Percentiles rank a stretch among this genome's conserved stretches.
These are phyloP conservation scores for Dunaliella sp. DNA, from an alignment of 139 green algal genomes.

Conservation along the genomic window DNA sequence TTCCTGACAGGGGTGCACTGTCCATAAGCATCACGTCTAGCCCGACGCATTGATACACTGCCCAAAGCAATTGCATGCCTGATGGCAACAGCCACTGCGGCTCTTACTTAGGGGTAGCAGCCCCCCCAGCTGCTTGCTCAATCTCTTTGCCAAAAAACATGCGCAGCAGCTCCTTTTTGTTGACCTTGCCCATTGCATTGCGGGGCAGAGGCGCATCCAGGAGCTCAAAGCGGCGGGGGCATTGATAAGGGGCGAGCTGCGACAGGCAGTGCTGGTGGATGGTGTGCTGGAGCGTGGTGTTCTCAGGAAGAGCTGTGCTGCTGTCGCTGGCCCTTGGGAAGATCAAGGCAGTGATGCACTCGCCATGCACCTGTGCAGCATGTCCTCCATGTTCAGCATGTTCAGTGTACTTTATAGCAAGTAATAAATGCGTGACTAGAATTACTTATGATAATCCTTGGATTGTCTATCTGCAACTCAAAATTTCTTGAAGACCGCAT, in stretches of 20 bases:
- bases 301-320: too few species aligned
- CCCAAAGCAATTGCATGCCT: too few species aligned
- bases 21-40: too few species aligned
- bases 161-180: conserved; percentile 12
- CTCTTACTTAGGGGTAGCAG: too few species aligned
- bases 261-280: conserved; percentile 33
- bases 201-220: conserved; percentile 70
- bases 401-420: not conserved
- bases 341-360: conserved; percentile 69
- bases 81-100: too few species aligned
- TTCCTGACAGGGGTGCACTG: too few species aligned
- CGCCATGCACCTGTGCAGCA: conserved; percentile 58
- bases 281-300: conserved; percentile 2
- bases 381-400: too few species aligned
- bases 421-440: not conserved
- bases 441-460: not conserved
- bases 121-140: too few species aligned
- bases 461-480: not conserved
- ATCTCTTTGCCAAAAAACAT: not conserved
- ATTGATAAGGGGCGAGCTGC: conserved; percentile 64
- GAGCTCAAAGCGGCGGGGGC: not conserved
- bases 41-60: too few species aligned
- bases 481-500: not conserved
- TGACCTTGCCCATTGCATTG: conserved; percentile 98
- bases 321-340: too few species aligned